Conservation (phyloP, 257 asterid species). For the Solanum pinnatisectum region DNA sequence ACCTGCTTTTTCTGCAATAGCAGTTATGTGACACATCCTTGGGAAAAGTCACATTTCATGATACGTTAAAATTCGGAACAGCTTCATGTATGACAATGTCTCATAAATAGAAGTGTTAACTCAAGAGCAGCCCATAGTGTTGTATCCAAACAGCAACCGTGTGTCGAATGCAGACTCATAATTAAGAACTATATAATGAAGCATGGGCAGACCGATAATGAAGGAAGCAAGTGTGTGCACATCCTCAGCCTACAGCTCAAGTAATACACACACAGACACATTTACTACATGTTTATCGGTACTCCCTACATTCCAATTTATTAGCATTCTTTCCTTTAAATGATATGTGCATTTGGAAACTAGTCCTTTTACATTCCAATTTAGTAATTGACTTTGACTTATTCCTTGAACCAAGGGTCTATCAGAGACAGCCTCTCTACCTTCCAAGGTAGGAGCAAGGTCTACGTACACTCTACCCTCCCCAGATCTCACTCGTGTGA, state of each 20-base stretch:
- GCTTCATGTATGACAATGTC: neutral
- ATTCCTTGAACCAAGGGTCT: neutral
- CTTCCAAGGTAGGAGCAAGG: accelerated
- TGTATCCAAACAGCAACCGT: neutral
- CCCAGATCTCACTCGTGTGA: neutral
- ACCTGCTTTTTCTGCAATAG: neutral
- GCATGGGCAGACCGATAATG: neutral
- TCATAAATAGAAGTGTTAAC: neutral
- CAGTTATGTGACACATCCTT: neutral
- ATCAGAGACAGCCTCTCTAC: neutral
- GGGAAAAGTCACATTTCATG: neutral
- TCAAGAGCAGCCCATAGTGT: neutral
- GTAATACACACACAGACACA: neutral
- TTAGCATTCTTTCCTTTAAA: neutral
- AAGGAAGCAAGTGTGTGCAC: neutral
- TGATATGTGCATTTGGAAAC: neutral
- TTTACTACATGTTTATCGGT: neutral
- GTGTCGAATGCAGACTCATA: neutral
- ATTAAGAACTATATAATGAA: neutral
- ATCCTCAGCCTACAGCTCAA: neutral
- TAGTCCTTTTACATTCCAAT: neutral
- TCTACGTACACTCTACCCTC: neutral
- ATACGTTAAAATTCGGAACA: neutral
- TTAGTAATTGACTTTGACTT: neutral
- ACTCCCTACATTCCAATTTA: neutral